phyloP scores from a whole-genome alignment of 164 flowering plant genomes.

The Akebia trifoliata region DNA sequence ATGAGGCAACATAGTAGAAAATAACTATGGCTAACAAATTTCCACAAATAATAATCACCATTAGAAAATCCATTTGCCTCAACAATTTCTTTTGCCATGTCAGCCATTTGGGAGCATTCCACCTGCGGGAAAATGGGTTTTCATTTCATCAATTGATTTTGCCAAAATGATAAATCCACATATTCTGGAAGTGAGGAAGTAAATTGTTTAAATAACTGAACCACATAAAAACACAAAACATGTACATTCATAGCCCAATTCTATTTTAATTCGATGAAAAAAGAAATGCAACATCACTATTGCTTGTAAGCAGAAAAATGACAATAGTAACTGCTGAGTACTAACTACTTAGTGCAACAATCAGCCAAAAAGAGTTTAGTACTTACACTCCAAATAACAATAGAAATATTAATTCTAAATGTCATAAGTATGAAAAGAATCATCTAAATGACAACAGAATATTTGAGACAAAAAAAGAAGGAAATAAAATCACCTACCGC shows the following conservation, averaged over 20 bases:
- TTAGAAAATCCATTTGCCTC: constrained; percentile 75
- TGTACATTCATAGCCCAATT: too few species aligned
- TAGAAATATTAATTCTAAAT: not conserved
- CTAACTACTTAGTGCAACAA: too few species aligned
- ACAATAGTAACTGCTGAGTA: too few species aligned
- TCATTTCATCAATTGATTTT: not conserved
- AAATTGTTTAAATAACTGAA: too few species aligned
- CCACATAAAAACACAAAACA: too few species aligned
- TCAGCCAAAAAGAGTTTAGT: not conserved
- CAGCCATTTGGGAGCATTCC: constrained; percentile 97
- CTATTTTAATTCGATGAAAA: too few species aligned
- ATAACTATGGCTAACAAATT: not conserved
- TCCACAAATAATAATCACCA: constrained; percentile 38
- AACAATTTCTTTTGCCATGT: constrained; percentile 91
- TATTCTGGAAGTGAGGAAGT: too few species aligned
- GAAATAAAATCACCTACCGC: constrained; percentile 52
- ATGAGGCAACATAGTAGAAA: not conserved
- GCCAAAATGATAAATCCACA: too few species aligned
- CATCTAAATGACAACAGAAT: not conserved
- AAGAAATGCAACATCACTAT: too few species aligned
- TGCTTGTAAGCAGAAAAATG: too few species aligned
- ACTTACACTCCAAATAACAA: not conserved
- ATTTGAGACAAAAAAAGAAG: not conserved
- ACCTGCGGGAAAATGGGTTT: constrained; percentile 38
- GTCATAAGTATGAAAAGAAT: not conserved